Conservation (phyloP, 2,329 filamentous ascomycete species). For the Capronia coronata region DNA sequence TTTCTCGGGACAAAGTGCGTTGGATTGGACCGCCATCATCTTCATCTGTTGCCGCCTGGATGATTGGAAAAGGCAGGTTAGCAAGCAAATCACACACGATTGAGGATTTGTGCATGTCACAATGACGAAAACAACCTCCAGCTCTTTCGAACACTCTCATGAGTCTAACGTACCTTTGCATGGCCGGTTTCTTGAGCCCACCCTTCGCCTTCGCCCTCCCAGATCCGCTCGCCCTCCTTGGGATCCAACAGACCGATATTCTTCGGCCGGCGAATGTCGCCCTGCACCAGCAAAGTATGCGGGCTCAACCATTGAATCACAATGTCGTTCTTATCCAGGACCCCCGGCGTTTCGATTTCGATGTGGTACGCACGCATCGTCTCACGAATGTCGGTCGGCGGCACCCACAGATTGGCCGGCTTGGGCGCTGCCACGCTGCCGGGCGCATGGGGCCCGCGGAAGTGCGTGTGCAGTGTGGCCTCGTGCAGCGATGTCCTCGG, state of each 20-base stretch:
- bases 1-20: slow-evolving; percentile 20
- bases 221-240: slow-evolving; percentile 13
- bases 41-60: background rate
- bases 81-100: no score
- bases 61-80: no score
- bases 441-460: slow-evolving; percentile 20
- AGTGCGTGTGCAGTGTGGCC: slow-evolving; percentile 19
- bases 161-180: slow-evolving; percentile 13
- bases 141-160: no score
- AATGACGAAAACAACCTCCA: no score
- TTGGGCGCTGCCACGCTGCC: slow-evolving; percentile 13
- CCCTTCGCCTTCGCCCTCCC: slow-evolving; percentile 21
- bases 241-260: slow-evolving; percentile 20
- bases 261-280: slow-evolving; percentile 11
- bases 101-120: no score
- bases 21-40: slow-evolving; percentile 19
- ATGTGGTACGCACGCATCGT: slow-evolving; percentile 21
- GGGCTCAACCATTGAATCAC: slow-evolving; percentile 21
- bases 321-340: slow-evolving; percentile 20
- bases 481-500: slow-evolving; percentile 20
- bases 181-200: slow-evolving; percentile 20
- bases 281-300: slow-evolving; percentile 23
- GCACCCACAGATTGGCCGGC: slow-evolving; percentile 7
- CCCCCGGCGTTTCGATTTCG: slow-evolving; percentile 21
- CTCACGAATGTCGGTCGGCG: slow-evolving; percentile 23